These are phyloP conservation scores for Pinus albicaulis DNA, from an alignment of 75 land plant genomes.

Conservation along the genomic window DNA sequence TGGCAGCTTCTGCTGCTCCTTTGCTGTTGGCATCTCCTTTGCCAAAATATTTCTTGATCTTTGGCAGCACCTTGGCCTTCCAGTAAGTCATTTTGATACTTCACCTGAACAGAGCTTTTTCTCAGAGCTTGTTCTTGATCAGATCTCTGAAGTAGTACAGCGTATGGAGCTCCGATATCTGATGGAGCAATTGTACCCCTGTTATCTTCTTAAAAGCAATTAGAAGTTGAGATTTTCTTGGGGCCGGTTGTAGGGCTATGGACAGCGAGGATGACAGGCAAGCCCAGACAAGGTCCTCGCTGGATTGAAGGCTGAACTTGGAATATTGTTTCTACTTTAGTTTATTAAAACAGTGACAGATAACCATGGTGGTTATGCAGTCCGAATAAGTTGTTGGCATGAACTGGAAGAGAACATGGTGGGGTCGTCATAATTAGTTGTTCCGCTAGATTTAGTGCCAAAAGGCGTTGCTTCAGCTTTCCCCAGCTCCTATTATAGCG, in stretches of 20 bases:
- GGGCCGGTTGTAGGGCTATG: neutral
- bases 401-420: conserved; percentile 11
- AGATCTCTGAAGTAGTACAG: no score
- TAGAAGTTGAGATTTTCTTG: neutral
- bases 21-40: neutral
- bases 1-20: conserved; percentile 9
- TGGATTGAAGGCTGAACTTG: neutral
- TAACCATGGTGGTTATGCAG: neutral
- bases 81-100: conserved; percentile 6
- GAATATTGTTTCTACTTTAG: neutral
- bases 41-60: conserved; percentile 6
- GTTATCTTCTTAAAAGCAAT: neutral
- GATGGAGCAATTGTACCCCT: neutral
- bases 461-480: no score
- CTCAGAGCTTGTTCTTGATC: neutral
- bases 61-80: conserved; percentile 6
- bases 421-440: neutral
- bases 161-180: no score
- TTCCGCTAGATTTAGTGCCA: neutral
- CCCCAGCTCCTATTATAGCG: no score
- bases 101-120: neutral
- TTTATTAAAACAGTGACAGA: neutral
- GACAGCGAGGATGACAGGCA: conserved; percentile 10
- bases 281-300: conserved; percentile 9
- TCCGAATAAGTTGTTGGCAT: neutral